A percentile compares a stretch with the other conserved stretches of the same genome.
phyloP scores from a whole-genome alignment of 73 alveolate species.

The Paramecium biaurelia region DNA sequence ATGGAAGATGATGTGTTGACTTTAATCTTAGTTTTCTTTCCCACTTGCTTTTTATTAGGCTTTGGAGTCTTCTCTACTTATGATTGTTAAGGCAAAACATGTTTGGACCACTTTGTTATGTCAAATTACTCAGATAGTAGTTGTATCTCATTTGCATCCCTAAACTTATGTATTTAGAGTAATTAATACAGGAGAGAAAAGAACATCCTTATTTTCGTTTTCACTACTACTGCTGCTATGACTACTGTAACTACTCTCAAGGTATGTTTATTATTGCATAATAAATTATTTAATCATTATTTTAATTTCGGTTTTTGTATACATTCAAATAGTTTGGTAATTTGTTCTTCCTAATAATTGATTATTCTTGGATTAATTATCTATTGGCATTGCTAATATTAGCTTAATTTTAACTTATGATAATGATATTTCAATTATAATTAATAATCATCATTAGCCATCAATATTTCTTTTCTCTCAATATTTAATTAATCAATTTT shows the following conservation, averaged over 20 bases:
- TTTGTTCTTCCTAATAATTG: too few relatives aligned
- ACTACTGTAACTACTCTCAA: not conserved
- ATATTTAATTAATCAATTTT: too few relatives aligned
- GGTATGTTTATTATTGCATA: not conserved
- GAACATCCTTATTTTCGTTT: not conserved
- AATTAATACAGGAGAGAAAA: not conserved
- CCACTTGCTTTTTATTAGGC: not conserved
- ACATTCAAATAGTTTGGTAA: not conserved
- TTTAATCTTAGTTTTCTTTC: not conserved
- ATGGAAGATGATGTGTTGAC: constrained; percentile 3
- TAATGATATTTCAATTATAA: too few relatives aligned
- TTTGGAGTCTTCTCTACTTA: not conserved
- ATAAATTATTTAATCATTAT: not conserved
- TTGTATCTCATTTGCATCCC: constrained; percentile 10
- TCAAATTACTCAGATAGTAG: not conserved
- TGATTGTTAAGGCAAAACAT: not conserved
- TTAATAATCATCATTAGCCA: too few relatives aligned
- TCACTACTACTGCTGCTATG: not conserved
- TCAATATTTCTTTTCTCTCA: too few relatives aligned
- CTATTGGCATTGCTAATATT: too few relatives aligned
- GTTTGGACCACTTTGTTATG: constrained; percentile 21
- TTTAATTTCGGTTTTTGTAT: not conserved
- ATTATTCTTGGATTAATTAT: too few relatives aligned
- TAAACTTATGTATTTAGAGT: not conserved
- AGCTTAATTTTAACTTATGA: too few relatives aligned